phyloP scores from a whole-genome alignment of 768 basidiomycete genomes.

The Trametes elegans region DNA sequence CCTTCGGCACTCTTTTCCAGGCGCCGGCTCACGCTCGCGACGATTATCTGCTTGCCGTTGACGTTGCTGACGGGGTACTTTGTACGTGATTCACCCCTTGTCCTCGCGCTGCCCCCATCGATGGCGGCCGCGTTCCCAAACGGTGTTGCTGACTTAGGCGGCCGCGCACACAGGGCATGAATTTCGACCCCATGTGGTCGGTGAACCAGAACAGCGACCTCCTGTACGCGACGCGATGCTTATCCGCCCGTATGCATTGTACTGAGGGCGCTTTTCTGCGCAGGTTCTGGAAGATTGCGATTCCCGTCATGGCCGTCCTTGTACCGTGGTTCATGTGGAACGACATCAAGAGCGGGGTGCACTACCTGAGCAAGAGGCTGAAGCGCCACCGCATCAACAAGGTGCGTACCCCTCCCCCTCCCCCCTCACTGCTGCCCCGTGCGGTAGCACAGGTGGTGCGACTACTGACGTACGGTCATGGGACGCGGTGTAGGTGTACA shows the following conservation, averaged over 20 bases:
- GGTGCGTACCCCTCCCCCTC: conserved; percentile 26
- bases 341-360: conserved; percentile 46
- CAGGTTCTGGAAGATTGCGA: conserved; percentile 67
- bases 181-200: conserved; percentile 54
- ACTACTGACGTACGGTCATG: background rate
- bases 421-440: too few relatives aligned
- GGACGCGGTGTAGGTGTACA: conserved; percentile 22
- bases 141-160: background rate
- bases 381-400: conserved; percentile 30
- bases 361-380: conserved; percentile 46
- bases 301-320: conserved; percentile 56
- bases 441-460: background rate
- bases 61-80: conserved; percentile 73
- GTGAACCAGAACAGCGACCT: conserved; percentile 45
- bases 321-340: conserved; percentile 50
- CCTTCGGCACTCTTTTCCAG: conserved; percentile 29
- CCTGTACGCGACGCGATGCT: conserved; percentile 35
- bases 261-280: background rate
- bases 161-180: conserved; percentile 53
- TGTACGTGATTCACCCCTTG: conserved; percentile 37
- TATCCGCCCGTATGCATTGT: background rate
- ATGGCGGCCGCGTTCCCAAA: conserved; percentile 1
- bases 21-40: conserved; percentile 65
- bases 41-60: conserved; percentile 69
- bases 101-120: conserved; percentile 20